Base-by-base conservation (phyloP, 495 filamentous ascomycete genomes). In the Aspergillus ostianus region DNA sequence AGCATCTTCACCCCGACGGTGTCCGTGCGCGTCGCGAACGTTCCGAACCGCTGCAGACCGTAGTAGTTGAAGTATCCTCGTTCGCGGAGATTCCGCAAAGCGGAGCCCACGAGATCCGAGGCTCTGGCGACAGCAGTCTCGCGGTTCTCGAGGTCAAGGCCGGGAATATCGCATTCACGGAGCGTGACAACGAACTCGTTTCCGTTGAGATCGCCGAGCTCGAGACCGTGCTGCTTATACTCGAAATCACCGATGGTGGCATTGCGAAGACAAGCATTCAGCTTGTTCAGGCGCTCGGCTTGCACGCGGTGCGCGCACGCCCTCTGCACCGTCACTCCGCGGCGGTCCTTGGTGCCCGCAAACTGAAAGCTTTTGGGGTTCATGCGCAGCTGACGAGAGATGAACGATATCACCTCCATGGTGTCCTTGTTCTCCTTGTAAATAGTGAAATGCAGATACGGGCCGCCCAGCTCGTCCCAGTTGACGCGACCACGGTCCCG, bases 401-500 rank as follows among this genome's bases (percentile, higher is more conserved):
- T 76, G 58, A 85, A 88, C 8, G 82, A 85, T 27, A 95, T 79
- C 0, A 90, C 87, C 61, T 98, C 93, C 91, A 97, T 96, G 2
- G 95, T 98, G 66, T 98, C 95, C 64, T 92, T 92, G 73, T 98
- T 98, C 73, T 98, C 94, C 76, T 98, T 98, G 80, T 93, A 94
- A 45, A 98, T 83, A 0, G 91, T 90, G 68, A 98, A 95, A 71
- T 98, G 94, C 8, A 97, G 81, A 67, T 91, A 93, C 9, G 88
- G 84, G 1, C 90, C 92, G 18, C 88, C 89, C 12, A 86, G 80
- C 57, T 87, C 84, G 29, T 82, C 74, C 84, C 85, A 88, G 49
- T 74, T 77, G 17, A 77, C 58, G 27, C 78, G 76, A 18, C 66
- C 64, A n/a, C 62, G 66, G 10, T 68, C 36, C 12, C 62, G 63